Percentiles rank a stretch among this genome's conserved stretches.
These are phyloP conservation scores for Afroboletus lepidellus DNA, from an alignment of 1,284 basidiomycete genomes.

Conservation along the genomic window DNA sequence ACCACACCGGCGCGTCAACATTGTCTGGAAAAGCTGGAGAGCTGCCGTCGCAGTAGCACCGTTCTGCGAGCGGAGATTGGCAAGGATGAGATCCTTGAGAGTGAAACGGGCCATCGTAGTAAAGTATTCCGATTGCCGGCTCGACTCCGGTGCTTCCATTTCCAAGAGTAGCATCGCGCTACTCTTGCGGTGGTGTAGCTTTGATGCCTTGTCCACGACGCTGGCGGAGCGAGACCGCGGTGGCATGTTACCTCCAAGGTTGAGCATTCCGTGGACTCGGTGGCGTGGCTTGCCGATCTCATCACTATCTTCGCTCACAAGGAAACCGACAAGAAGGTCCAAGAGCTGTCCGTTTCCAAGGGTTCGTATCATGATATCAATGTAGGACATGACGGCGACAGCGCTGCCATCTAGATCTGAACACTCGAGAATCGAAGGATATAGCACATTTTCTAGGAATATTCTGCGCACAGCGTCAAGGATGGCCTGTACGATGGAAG, in stretches of 20 bases:
- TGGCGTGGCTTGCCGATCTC: slow-evolving; percentile 46
- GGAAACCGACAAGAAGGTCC: slow-evolving; percentile 73
- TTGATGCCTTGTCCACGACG: slow-evolving; percentile 41
- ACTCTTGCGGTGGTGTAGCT: slow-evolving; percentile 66
- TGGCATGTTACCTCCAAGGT: slow-evolving; percentile 40
- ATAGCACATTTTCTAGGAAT: slow-evolving; percentile 91
- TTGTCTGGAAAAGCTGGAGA: slow-evolving; percentile 74
- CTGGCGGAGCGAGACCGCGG: slow-evolving; percentile 35
- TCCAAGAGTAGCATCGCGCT: slow-evolving; percentile 83
- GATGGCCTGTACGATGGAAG: slow-evolving; percentile 78
- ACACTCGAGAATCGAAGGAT: slow-evolving; percentile 92
- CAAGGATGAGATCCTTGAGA: slow-evolving; percentile 80
- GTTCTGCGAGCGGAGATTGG: slow-evolving; percentile 71
- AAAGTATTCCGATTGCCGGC: slow-evolving; percentile 74
- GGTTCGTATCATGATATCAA: slow-evolving; percentile 83
- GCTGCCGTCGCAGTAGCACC: slow-evolving; percentile 70
- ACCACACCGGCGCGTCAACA: slow-evolving; percentile 70
- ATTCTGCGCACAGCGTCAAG: slow-evolving; percentile 81
- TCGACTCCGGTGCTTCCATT: slow-evolving; percentile 74
- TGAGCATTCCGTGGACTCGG: slow-evolving; percentile 48
- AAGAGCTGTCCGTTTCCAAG: slow-evolving; percentile 70
- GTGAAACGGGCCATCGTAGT: slow-evolving; percentile 86
- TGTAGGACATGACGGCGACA: slow-evolving; percentile 95
- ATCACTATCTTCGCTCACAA: slow-evolving; percentile 81
- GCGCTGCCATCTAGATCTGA: slow-evolving; percentile 91